Conservation (phyloP, 352 stramenopile genomes). For the Phytophthora citrophthora region DNA sequence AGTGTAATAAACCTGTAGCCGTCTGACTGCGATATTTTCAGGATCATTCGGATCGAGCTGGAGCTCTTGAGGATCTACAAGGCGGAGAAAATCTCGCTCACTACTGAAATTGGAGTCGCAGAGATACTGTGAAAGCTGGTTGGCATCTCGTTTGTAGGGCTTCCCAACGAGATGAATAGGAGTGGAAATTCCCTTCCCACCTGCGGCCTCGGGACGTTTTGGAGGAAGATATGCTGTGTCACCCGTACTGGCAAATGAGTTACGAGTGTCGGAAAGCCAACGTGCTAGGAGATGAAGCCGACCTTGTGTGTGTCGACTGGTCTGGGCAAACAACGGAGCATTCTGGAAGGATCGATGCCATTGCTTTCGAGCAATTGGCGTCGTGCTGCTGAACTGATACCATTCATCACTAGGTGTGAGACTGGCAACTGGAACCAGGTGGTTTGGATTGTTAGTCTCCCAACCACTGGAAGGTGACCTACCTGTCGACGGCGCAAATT, state of each 20-base stretch:
- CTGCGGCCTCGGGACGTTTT: constrained; percentile 29
- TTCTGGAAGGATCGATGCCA: constrained; percentile 76
- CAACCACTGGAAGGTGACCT: constrained; percentile 6
- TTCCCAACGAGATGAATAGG: constrained; percentile 31
- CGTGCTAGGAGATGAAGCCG: constrained; percentile 48
- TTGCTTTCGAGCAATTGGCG: constrained; percentile 37
- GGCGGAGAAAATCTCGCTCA: constrained; percentile 68
- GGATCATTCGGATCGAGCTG: constrained; percentile 80
- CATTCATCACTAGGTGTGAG: constrained; percentile 62
- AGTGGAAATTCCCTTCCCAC: constrained; percentile 6
- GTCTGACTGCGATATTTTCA: constrained; percentile 58
- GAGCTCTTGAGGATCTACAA: constrained; percentile 41
- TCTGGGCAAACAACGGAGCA: constrained; percentile 46
- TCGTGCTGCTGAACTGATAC: constrained; percentile 78
- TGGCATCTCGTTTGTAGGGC: constrained; percentile 7
- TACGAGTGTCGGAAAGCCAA: constrained; percentile 41
- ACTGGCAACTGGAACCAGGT: constrained; percentile 45
- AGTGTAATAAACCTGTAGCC: constrained; percentile 38
- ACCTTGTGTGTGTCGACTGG: constrained; percentile 51
- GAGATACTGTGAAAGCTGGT: constrained; percentile 27
- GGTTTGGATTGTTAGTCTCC: constrained; percentile 4
- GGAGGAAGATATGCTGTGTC: constrained; percentile 28
- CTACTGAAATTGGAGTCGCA: constrained; percentile 51
- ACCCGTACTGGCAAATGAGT: background rate
- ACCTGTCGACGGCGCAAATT: constrained; percentile 1